Percentiles rank a stretch among this genome's conserved stretches.
phyloP scores from a whole-genome alignment of 352 stramenopile species.

The Pythium oligandrum region DNA sequence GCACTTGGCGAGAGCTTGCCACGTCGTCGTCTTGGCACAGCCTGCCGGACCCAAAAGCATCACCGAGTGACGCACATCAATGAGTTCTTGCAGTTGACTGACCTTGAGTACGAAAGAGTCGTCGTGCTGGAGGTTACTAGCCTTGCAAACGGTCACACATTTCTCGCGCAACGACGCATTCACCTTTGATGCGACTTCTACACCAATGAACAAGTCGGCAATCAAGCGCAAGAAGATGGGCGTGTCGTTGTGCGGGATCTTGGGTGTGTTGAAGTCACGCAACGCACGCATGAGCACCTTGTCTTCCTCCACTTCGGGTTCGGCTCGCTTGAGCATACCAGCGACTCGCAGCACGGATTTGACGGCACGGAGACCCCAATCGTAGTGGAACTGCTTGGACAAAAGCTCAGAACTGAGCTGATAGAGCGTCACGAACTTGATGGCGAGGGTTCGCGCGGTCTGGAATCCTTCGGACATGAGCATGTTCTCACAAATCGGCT shows the following conservation, averaged over 20 bases:
- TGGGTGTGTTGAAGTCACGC: slow-evolving; percentile 85
- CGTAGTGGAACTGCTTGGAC: slow-evolving; percentile 91
- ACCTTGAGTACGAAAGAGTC: slow-evolving; percentile 87
- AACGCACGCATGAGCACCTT: slow-evolving; percentile 86
- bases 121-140: slow-evolving; percentile 80
- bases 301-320: slow-evolving; percentile 80
- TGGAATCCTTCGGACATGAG: slow-evolving; percentile 88
- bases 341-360: slow-evolving; percentile 86
- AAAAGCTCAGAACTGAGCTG: slow-evolving; percentile 79
- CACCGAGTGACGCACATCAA: slow-evolving; percentile 85
- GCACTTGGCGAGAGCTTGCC: slow-evolving; percentile 81
- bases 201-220: slow-evolving; percentile 88
- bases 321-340: slow-evolving; percentile 78
- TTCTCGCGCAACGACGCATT: slow-evolving; percentile 91
- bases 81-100: slow-evolving; percentile 82
- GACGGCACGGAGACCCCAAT: slow-evolving; percentile 87
- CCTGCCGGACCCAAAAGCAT: slow-evolving; percentile 82
- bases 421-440: slow-evolving; percentile 92
- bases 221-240: slow-evolving; percentile 86
- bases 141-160: slow-evolving; percentile 88
- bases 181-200: slow-evolving; percentile 93
- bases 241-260: slow-evolving; percentile 86
- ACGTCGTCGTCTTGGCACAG: slow-evolving; percentile 84
- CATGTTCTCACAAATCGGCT: slow-evolving; percentile 88
- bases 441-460: slow-evolving; percentile 82